Base-by-base conservation (phyloP, 2,329 filamentous ascomycete genomes). In the Microcyclospora tardicrescens region DNA sequence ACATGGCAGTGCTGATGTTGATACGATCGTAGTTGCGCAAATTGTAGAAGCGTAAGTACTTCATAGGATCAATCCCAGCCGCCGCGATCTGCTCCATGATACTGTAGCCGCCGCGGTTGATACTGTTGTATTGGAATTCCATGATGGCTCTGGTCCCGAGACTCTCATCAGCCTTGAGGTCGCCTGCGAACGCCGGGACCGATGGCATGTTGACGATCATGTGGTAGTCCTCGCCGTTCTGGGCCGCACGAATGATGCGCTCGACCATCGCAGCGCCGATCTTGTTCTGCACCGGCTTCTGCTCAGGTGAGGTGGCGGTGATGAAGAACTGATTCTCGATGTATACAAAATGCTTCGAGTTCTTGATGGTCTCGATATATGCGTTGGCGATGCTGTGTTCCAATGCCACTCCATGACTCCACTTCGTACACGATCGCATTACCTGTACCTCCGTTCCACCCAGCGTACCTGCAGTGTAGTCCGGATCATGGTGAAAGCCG, bases 251-350 rank as follows among this genome's bases (percentile, higher is more conserved):
- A 14, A 84, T 53, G 46, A 89, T 81, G 28, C 84, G 75, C 47
- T 85, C 77, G 6, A 85, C 84, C 36, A 93, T 81, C 19, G 81
- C 81, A 5, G 75, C 76, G 34, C 84, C 84, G 43, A 93, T 80
- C 57, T 79, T 77, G 62, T 93, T 91, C 52, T 70, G 71, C 34
- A 93, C 75, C 0, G 84, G 81, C 44, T 71, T 70, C 56, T 86
- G 82, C 40, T 76, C 64, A 38, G 81, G 70, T 35, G 67, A 69
- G 1, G 82, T 87, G 2, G 83, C 81, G 0, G 84, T 91, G 61
- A 91, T 91, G 67, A 91, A 91, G 65, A 91, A 91, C 55, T 96
- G 89, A 79, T 96, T 96, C 58, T 96, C 89, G 48, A 96, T 94
- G 61, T 96, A 95, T 37, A 96, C 84, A 76, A 44, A 95, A 58